These are phyloP conservation scores for Hortaea sp. DNA, from an alignment of 2,329 filamentous ascomycete species.

Conservation along the genomic window DNA sequence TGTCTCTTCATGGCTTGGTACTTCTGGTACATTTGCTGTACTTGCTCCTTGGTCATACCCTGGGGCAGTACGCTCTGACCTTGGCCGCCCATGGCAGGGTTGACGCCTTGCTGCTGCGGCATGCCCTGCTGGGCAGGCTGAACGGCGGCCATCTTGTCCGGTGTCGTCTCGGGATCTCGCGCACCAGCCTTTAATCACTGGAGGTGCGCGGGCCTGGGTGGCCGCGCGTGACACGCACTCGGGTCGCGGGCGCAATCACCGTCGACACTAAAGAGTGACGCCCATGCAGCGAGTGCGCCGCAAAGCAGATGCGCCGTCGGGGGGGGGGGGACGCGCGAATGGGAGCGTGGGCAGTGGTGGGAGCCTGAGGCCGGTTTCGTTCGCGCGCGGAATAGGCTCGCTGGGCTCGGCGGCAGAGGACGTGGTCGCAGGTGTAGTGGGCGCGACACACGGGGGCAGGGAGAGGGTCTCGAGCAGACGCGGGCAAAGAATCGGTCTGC, in stretches of 20 bases:
- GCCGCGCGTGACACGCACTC: not conserved
- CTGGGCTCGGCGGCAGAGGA: not conserved
- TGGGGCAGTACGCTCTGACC: slow-evolving; percentile 24
- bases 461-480: too few species aligned
- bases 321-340: not conserved
- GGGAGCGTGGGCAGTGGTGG: not conserved
- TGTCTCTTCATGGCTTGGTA: slow-evolving; percentile 80
- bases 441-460: too few species aligned
- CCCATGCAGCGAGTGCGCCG: not conserved
- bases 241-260: not conserved
- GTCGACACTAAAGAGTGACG: not conserved
- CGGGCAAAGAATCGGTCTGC: too few species aligned
- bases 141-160: slow-evolving; percentile 17
- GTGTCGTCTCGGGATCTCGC: not conserved
- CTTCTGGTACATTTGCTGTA: slow-evolving; percentile 70
- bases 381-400: not conserved
- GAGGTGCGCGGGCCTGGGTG: not conserved
- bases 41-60: slow-evolving; percentile 64
- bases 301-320: not conserved
- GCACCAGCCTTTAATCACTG: not conserved
- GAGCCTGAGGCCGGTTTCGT: not conserved
- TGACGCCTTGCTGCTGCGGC: slow-evolving; percentile 12
- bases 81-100: slow-evolving; percentile 5
- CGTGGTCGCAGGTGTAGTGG: too few species aligned
- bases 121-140: slow-evolving; percentile 18